phyloP scores from a whole-genome alignment of 1,139 yeast species.

The Lodderomyces parapsilosis region DNA sequence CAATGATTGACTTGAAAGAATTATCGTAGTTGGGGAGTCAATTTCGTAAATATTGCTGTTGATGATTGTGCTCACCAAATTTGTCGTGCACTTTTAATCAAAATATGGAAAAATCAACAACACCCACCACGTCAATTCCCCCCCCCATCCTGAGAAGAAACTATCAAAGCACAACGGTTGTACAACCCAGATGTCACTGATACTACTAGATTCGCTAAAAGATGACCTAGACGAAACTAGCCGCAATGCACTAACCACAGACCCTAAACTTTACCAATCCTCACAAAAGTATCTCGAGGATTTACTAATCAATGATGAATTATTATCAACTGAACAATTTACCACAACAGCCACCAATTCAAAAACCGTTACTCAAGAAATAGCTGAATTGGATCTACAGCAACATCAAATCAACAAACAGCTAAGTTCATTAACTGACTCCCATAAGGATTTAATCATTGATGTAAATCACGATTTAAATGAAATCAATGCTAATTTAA shows the following conservation, averaged over 20 bases:
- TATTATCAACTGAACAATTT: slow-evolving; percentile 41
- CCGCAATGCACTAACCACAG: slow-evolving; percentile 10
- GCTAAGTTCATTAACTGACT: slow-evolving; percentile 34
- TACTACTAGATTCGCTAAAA: slow-evolving; percentile 23
- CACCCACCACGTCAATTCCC: too few relatives aligned
- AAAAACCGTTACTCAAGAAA: slow-evolving; percentile 28
- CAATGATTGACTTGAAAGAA: too few relatives aligned
- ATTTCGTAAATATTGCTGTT: too few relatives aligned
- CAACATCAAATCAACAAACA: slow-evolving; percentile 30
- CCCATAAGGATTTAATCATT: slow-evolving; percentile 40
- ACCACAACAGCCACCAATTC: slow-evolving; percentile 12
- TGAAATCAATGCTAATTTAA: slow-evolving; percentile 23
- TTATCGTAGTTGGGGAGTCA: too few relatives aligned
- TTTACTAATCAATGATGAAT: slow-evolving; percentile 41
- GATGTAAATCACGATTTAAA: slow-evolving; percentile 36
- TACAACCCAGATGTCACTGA: slow-evolving; percentile 18
- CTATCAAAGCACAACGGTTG: neutral
- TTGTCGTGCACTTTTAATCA: neutral
- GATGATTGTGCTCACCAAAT: too few relatives aligned
- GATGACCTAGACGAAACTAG: slow-evolving; percentile 21
- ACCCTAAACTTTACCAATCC: slow-evolving; percentile 14
- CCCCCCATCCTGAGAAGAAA: too few relatives aligned
- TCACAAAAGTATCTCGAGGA: slow-evolving; percentile 23
- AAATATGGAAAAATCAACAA: neutral
- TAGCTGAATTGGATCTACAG: slow-evolving; percentile 43